Evolutionary conservation across 768 basidiomycete species (phyloP), one percentile per base, ranked within the genome.

Genomic region (Leccinellum rugosiceps): DNA sequence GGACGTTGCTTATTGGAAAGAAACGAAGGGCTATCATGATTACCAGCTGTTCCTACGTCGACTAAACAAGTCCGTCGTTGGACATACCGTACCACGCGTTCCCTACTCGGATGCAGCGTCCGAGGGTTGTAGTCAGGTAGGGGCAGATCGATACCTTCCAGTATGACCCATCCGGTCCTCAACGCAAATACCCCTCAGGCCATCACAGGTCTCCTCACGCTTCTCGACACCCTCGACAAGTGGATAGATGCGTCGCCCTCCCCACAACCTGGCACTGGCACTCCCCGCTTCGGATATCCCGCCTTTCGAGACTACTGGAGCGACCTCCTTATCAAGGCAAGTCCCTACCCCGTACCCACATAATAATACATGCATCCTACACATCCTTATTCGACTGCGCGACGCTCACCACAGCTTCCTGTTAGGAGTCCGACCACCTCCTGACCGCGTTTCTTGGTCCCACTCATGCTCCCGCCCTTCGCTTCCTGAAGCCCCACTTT

Each of bases 201-300:
- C 11, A 77, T 84, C 35, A 58, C 64, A n/a, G 65, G 68, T 48
- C 71, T 80, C 13, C 62, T 94, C 1, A 65, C 63, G 5, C 73
- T 95, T 58, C 74, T 99, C 17, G 81, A 88, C 57, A 76, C 77
- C 11, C 72, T 97, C 43, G 83, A 86, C 61, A 59, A 60, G 2
- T 93, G 92, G 92, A 84, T 94, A 25, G 84, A 89, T 35, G 85
- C 87, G 26, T 88, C 94, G 9, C 94, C 94, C 2, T 84, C 87
- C 0, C 78, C 6, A 68, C 81, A 38, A 82, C 86, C 8, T 82
- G 67, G 66, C 9, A 41, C 55, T n/a, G 44, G 63, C 9, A 53
- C 88, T 6, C 95, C 97, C 63, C 80, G 94, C 10, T 99, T 90
- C 68, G 96, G 96, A 1, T 97, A 98, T 72, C 82, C 94, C 17